Percentiles rank a stretch among this genome's conserved stretches.
Evolutionary conservation across 352 stramenopile genomes (phyloP).

Genomic region (Phytophthora hibernalis): DNA sequence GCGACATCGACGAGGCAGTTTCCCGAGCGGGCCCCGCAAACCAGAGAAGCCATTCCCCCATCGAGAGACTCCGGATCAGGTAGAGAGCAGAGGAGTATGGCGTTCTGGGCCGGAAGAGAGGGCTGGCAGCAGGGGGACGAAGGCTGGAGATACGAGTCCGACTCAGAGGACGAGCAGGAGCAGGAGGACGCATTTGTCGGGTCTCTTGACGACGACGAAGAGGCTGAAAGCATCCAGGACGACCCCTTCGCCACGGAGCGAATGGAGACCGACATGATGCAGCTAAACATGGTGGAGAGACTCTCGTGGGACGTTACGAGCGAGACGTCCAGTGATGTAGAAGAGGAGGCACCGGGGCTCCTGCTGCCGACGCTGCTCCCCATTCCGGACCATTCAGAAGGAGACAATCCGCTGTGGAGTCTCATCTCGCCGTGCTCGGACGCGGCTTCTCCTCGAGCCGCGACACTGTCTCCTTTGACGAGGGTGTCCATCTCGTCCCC

Average conservation of each 20-base stretch:
- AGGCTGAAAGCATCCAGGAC: conserved; percentile 7
- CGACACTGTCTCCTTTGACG: conserved; percentile 27
- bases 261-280: conserved; percentile 8
- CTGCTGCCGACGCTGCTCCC: conserved; percentile 13
- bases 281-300: conserved; percentile 27
- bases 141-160: conserved; percentile 9
- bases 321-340: conserved; percentile 20
- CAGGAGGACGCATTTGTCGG: conserved; percentile 32
- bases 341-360: conserved; percentile 9
- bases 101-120: conserved; percentile 36
- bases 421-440: conserved; percentile 68
- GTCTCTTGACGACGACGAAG: conserved; percentile 24
- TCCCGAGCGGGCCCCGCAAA: conserved; percentile 21
- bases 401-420: conserved; percentile 37
- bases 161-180: conserved; percentile 17
- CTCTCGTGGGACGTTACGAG: conserved; percentile 38
- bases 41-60: conserved; percentile 27
- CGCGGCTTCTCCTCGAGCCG: conserved; percentile 18
- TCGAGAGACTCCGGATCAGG: conserved; percentile 8
- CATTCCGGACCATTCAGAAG: conserved; percentile 3
- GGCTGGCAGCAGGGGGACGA: conserved; percentile 17
- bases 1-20: conserved; percentile 31
- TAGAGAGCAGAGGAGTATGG: conserved; percentile 29
- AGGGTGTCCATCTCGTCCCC: conserved; percentile 31
- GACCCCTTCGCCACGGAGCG: conserved; percentile 18